Conservation (phyloP, 805 yeast species). For the Cyberlindnera veronae region DNA sequence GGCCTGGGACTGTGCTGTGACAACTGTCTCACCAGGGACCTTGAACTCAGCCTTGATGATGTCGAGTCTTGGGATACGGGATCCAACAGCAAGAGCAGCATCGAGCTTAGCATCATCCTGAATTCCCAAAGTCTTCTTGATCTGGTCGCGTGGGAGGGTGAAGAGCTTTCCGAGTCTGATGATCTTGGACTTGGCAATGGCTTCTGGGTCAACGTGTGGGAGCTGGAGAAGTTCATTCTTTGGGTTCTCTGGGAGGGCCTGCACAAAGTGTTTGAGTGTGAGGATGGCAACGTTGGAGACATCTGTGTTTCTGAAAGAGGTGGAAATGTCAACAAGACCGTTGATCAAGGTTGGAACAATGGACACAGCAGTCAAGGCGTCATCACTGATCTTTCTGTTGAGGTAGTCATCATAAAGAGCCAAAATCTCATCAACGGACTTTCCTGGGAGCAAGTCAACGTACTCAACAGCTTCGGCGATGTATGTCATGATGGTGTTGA, state of each 20-base stretch:
- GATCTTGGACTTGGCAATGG: constrained; percentile 40
- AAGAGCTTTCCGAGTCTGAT: constrained; percentile 68
- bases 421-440: constrained; percentile 45
- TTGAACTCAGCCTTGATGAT: constrained; percentile 67
- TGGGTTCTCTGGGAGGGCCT: constrained; percentile 60
- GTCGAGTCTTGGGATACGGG: constrained; percentile 64
- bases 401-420: constrained; percentile 55
- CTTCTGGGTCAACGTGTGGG: constrained; percentile 60
- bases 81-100: constrained; percentile 52
- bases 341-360: constrained; percentile 61
- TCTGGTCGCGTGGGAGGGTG: constrained; percentile 53
- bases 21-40: constrained; percentile 80
- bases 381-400: constrained; percentile 38
- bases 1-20: constrained; percentile 69
- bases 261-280: constrained; percentile 66
- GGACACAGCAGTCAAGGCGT: constrained; percentile 54
- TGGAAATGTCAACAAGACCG: constrained; percentile 78
- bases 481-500: constrained; percentile 54
- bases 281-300: constrained; percentile 58
- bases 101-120: constrained; percentile 39
- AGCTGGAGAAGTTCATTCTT: constrained; percentile 74
- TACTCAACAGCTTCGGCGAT: constrained; percentile 68
- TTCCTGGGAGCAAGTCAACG: constrained; percentile 34
- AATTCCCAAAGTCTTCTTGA: constrained; percentile 54
- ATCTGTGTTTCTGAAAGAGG: constrained; percentile 71